Evolutionary conservation across 768 basidiomycete genomes (phyloP), one percentile per base, ranked within the genome.

Genomic region (Russula emetica): DNA sequence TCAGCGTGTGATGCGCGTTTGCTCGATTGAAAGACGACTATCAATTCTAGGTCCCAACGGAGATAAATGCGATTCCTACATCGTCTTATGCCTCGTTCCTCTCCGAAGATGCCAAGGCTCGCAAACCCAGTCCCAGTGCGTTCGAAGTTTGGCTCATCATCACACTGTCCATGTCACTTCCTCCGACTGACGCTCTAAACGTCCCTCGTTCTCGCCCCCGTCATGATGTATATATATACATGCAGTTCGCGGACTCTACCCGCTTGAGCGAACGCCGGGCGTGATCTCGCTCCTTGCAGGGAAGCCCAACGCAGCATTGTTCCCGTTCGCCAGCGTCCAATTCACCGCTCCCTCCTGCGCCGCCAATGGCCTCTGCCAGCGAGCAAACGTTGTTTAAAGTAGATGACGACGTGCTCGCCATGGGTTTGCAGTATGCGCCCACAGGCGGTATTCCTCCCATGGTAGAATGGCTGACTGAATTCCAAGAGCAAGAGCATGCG

Each of bases 241-340:
- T 30, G 13, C 69, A 84, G 82, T 85, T 61, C 79, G 83, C 32
- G 76, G 85, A 16, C 80, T 96, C n/a, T 81, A 85, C 62, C 92
- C 86, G 0, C 79, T 94, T 30, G 96, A 98, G 74, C 79, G 80
- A 24, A 81, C 77, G 0, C 92, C 94, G 0, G 90, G 90, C 0
- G 72, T 92, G 42, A 85, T 94, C 60, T 91, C 88, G 3, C 73
- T 94, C 36, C 83, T 95, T 8, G 94, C 94, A 0, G 96, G 96
- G 30, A 94, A 95, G 74, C 96, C 96, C 7, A 95, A 96, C 71
- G 81, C 86, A 9, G 78, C 80, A n/a, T 89, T 92, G 22, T 98
- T 98, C 77, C 96, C 96, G 1, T 91, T 98, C 77, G 85, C 86
- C 2, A 85, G 87, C 0, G 77, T 98, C 69, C 85, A 82, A 60